Evolutionary conservation across 2,329 filamentous ascomycete genomes (phyloP).

Genomic region (Nemania sp.): DNA sequence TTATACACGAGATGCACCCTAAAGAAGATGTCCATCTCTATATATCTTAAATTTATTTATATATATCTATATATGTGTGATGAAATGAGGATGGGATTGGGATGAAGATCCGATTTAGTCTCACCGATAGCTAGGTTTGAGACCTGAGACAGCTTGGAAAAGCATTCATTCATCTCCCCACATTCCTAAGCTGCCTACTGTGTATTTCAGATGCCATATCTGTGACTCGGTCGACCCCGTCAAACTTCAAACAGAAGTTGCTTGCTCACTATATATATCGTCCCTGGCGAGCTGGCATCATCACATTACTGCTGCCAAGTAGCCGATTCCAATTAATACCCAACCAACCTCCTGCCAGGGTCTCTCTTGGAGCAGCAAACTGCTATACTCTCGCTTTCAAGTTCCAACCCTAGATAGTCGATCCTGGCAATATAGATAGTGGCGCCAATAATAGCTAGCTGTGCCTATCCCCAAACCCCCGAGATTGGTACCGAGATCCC

Average conservation of each 20-base stretch:
- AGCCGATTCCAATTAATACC: neutral
- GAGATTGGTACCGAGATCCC: conserved; percentile 15
- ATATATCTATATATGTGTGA: too few relatives aligned
- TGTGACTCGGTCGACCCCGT: neutral
- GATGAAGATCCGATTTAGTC: neutral
- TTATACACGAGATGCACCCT: conserved; percentile 9
- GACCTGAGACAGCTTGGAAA: conserved; percentile 11
- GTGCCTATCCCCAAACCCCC: conserved; percentile 14
- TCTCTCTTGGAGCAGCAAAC: neutral
- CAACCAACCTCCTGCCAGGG: neutral
- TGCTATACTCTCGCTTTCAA: neutral
- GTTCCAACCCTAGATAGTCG: neutral
- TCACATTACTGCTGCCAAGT: neutral
- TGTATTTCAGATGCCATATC: neutral
- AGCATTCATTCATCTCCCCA: neutral
- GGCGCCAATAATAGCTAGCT: neutral
- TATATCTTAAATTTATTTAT: too few relatives aligned
- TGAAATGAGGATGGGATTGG: neutral
- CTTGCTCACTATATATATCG: too few relatives aligned
- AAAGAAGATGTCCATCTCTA: neutral
- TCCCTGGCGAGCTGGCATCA: neutral
- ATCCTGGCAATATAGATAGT: conserved; percentile 4
- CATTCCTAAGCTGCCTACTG: conserved; percentile 25
- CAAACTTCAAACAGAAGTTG: neutral
- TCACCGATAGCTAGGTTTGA: neutral